These are phyloP conservation scores for Mucor indicus DNA, from an alignment of 371 early-diverging fungal species.

Conservation along the genomic window DNA sequence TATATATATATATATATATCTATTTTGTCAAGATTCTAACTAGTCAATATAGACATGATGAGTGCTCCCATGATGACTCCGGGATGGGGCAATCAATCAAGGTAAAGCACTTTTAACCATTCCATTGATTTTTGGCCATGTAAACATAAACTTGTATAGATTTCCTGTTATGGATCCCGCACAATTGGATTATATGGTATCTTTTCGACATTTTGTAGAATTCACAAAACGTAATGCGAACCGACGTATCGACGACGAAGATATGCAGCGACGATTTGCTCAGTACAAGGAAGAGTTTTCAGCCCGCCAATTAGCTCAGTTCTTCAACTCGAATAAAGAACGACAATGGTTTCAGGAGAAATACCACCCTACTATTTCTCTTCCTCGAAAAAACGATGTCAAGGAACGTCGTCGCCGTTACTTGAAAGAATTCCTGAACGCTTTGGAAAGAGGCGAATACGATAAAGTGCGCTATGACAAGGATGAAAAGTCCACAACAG, in stretches of 20 bases:
- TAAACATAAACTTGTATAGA: too few species aligned
- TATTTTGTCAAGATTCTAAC: too few species aligned
- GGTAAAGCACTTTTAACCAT: too few species aligned
- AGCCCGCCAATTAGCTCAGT: conserved; percentile 64
- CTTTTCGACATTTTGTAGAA: conserved; percentile 79
- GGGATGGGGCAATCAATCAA: conserved; percentile 11
- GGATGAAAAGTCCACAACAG: conserved; percentile 15
- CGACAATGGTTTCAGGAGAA: conserved; percentile 92
- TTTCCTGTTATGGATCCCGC: conserved; percentile 60
- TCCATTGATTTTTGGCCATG: too few species aligned
- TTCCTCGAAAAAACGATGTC: conserved; percentile 54
- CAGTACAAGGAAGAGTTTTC: conserved; percentile 77
- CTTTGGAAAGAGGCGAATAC: conserved; percentile 69
- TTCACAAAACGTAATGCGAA: conserved; percentile 52
- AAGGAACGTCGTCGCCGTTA: conserved; percentile 52
- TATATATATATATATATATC: too few species aligned
- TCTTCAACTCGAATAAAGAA: conserved; percentile 76
- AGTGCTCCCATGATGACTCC: conserved; percentile 20
- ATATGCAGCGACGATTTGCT: conserved; percentile 73
- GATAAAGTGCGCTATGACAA: conserved; percentile 72
- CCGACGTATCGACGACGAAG: conserved; percentile 70
- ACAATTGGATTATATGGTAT: conserved; percentile 73
- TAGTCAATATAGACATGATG: conserved; percentile 27
- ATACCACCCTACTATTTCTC: conserved; percentile 76
- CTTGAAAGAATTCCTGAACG: conserved; percentile 57